These are phyloP conservation scores for Mycena galericulata DNA, from an alignment of 768 basidiomycete genomes.

Conservation along the genomic window DNA sequence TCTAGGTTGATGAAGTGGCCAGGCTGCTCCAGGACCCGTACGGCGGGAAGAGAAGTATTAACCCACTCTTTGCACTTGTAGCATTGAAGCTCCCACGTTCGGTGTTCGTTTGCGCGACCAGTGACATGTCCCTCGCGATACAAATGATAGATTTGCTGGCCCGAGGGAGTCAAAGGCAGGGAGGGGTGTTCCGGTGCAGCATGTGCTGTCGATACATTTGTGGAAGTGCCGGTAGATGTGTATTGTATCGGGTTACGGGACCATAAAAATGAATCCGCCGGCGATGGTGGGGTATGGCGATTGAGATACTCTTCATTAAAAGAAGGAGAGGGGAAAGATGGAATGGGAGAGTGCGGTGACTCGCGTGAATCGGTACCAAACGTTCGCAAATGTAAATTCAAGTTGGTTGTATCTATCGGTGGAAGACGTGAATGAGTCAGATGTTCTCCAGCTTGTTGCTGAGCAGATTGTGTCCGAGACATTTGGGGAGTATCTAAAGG, in stretches of 20 bases:
- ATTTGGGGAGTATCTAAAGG: neutral
- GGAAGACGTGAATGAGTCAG: neutral
- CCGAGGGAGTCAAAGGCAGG: too few species aligned
- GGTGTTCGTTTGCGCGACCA: too few species aligned
- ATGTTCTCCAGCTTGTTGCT: neutral
- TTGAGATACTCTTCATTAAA: neutral
- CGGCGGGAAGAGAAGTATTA: neutral
- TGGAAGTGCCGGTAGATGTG: neutral
- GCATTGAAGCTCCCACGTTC: conserved; percentile 1
- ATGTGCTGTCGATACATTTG: neutral
- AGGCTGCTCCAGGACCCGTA: neutral
- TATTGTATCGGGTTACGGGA: neutral
- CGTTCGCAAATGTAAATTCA: neutral
- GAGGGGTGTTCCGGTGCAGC: too few species aligned
- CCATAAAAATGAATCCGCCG: neutral
- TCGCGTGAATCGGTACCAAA: neutral
- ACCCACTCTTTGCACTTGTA: neutral
- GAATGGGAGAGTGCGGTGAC: neutral
- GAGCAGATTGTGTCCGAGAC: neutral
- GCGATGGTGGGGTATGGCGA: neutral
- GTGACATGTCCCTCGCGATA: neutral
- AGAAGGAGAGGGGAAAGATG: neutral
- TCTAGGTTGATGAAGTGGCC: neutral
- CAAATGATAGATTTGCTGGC: too few species aligned
- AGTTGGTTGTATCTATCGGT: neutral